phyloP scores from a whole-genome alignment of 768 basidiomycete species.

The Podaxis sp. region DNA sequence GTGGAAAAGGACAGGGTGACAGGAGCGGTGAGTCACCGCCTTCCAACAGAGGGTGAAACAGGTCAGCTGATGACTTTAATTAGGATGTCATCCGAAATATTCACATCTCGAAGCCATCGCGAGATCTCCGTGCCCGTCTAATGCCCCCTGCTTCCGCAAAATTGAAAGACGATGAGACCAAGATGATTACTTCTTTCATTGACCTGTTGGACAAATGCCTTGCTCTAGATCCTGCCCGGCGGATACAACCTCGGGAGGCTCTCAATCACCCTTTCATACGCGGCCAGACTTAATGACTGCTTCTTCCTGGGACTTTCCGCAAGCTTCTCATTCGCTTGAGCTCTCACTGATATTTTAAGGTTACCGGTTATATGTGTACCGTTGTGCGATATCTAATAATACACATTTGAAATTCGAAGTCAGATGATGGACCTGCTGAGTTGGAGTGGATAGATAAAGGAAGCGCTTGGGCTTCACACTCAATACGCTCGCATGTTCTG shows the following conservation, averaged over 20 bases:
- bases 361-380: constrained; percentile 2
- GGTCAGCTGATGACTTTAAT: constrained; percentile 19
- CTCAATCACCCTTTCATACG: constrained; percentile 85
- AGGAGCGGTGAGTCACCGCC: constrained; percentile 61
- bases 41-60: not conserved
- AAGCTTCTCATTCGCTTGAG: not conserved
- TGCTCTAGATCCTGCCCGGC: constrained; percentile 77
- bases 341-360: not conserved
- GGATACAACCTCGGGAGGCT: constrained; percentile 90
- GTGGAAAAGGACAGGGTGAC: constrained; percentile 84
- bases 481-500: not conserved
- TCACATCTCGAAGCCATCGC: constrained; percentile 76
- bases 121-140: constrained; percentile 79
- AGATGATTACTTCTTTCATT: constrained; percentile 74
- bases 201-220: constrained; percentile 93
- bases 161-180: constrained; percentile 86
- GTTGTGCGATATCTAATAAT: constrained; percentile 5
- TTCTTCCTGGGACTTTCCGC: not conserved
- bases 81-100: constrained; percentile 83
- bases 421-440: not conserved
- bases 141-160: constrained; percentile 78
- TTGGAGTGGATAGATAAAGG: not conserved
- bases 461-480: not conserved
- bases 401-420: not conserved
- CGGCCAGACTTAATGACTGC: constrained; percentile 19